Percentiles rank a stretch among this genome's conserved stretches.
phyloP scores from a whole-genome alignment of 805 yeast genomes.

The Starmera dryadoides region DNA sequence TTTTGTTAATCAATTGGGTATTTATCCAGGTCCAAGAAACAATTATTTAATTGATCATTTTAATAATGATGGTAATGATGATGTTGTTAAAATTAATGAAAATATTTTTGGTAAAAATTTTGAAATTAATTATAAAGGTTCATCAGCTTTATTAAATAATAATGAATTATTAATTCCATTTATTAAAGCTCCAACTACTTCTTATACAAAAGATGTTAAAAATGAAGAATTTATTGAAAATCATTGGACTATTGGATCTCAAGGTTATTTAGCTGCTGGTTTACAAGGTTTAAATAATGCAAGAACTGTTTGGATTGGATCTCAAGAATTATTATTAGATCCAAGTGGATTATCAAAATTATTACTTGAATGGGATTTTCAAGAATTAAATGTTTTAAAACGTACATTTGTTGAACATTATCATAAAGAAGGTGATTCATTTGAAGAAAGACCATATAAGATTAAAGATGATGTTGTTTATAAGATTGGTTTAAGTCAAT shows the following conservation, averaged over 20 bases:
- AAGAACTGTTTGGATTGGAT: constrained; percentile 79
- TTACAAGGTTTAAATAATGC: constrained; percentile 78
- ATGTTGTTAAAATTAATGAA: constrained; percentile 12
- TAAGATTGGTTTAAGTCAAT: constrained; percentile 38
- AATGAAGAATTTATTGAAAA: constrained; percentile 38
- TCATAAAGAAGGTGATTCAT: constrained; percentile 35
- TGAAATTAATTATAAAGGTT: constrained; percentile 35
- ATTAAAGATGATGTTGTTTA: constrained; percentile 66
- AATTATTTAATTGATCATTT: constrained; percentile 63
- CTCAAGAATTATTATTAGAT: constrained; percentile 43
- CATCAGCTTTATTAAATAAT: constrained; percentile 66
- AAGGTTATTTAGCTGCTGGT: constrained; percentile 68
- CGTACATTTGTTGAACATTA: constrained; percentile 47
- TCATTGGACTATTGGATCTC: constrained; percentile 75
- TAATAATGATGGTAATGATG: constrained; percentile 21
- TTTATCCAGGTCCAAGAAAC: constrained; percentile 74
- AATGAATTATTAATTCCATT: constrained; percentile 67
- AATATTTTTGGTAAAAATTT: constrained; percentile 19
- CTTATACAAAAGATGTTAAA: constrained; percentile 45
- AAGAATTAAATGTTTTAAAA: constrained; percentile 56
- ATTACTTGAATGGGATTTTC: constrained; percentile 66
- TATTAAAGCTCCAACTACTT: constrained; percentile 55
- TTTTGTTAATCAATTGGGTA: constrained; percentile 74
- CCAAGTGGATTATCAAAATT: constrained; percentile 33
- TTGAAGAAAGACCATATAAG: constrained; percentile 49